Evolutionary conservation across 306 rosid species (phyloP).

Genomic region (Macrotyloma uniflorum): DNA sequence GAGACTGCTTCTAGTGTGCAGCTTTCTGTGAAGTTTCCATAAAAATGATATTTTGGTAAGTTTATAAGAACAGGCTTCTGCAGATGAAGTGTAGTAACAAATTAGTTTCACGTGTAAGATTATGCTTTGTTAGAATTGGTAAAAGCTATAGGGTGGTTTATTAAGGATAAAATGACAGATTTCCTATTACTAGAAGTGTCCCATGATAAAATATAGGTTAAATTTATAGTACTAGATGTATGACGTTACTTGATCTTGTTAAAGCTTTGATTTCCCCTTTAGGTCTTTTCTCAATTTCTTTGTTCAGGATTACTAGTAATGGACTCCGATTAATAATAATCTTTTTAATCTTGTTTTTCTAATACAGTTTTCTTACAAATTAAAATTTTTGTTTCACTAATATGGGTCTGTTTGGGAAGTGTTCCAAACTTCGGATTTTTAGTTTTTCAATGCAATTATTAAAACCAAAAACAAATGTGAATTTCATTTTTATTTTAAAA

Average conservation of each 20-base stretch:
- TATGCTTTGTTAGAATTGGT: no score
- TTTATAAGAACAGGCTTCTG: not conserved
- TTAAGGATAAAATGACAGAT: not conserved
- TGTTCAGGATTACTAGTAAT: not conserved
- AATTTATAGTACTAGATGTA: not conserved
- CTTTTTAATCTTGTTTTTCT: no score
- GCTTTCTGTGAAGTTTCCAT: not conserved
- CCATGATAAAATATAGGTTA: not conserved
- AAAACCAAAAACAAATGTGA: no score
- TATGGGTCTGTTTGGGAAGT: no score
- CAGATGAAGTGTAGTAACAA: not conserved
- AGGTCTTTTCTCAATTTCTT: not conserved
- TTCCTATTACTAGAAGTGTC: not conserved
- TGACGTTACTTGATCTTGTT: not conserved
- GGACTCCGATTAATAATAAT: no score
- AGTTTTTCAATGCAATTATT: no score
- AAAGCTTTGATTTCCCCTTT: not conserved
- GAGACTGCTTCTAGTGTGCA: not conserved
- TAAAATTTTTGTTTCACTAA: no score
- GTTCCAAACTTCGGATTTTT: no score
- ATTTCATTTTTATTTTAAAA: no score
- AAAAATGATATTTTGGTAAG: not conserved
- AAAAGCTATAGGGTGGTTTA: no score
- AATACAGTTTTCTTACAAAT: no score
- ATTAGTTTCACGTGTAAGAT: no score